Percentiles rank a stretch among this genome's conserved stretches.
Conservation (phyloP, 2,329 filamentous ascomycete genomes). For the Scedosporium dehoogii region DNA sequence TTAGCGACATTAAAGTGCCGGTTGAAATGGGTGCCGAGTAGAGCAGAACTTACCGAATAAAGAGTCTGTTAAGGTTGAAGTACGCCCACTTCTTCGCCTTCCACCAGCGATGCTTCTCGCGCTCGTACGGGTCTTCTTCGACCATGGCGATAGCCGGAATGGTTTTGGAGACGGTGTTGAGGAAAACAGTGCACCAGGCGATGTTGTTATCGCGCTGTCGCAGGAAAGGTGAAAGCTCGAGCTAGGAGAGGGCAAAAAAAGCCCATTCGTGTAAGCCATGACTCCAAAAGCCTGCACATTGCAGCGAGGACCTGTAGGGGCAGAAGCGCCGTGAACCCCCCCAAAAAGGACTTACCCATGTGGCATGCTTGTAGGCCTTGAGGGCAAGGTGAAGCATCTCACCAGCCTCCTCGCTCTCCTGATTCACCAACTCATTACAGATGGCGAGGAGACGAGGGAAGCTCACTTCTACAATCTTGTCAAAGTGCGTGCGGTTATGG, state of each 20-base stretch:
- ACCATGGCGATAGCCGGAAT: constrained; percentile 69
- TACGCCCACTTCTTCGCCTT: constrained; percentile 99
- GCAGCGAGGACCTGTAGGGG: background rate
- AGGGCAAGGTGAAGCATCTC: constrained; percentile 94
- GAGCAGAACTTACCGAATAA: constrained; percentile 58
- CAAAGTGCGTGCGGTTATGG: constrained; percentile 71
- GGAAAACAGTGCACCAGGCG: constrained; percentile 91
- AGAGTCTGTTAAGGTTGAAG: constrained; percentile 92
- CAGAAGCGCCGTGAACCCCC: constrained; percentile 3
- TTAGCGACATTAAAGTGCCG: constrained; percentile 8
- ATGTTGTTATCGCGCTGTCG: constrained; percentile 77
- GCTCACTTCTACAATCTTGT: constrained; percentile 83
- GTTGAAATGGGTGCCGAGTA: no score
- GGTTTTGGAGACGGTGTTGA: constrained; percentile 78
- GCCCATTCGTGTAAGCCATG: no score
- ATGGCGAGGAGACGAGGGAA: constrained; percentile 84
- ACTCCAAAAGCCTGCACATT: constrained; percentile 7
- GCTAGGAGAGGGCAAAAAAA: constrained; percentile 36
- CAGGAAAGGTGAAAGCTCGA: constrained; percentile 72
- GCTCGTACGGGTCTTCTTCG: constrained; percentile 71
- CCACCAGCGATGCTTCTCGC: constrained; percentile 97
- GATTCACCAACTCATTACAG: constrained; percentile 78
- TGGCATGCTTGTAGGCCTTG: constrained; percentile 97
- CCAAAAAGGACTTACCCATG: constrained; percentile 55
- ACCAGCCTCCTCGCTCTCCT: constrained; percentile 86